These are phyloP conservation scores for Chytridium lagenaria DNA, from an alignment of 371 early-diverging fungal species.

Conservation along the genomic window DNA sequence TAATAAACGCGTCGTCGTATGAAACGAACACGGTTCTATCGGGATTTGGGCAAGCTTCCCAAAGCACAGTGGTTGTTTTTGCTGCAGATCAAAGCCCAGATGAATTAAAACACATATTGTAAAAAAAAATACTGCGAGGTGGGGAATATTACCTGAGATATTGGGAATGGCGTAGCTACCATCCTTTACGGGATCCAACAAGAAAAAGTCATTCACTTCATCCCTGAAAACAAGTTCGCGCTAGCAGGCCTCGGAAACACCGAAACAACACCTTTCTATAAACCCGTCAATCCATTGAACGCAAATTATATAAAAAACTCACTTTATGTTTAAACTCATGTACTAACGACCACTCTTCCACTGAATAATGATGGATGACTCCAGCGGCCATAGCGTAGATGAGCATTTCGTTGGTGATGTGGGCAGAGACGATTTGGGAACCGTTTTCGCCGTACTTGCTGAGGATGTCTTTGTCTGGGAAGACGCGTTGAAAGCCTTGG, in stretches of 20 bases:
- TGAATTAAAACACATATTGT: too few species aligned
- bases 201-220: conserved; percentile 42
- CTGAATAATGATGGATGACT: conserved; percentile 38
- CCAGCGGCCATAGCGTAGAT: conserved; percentile 50
- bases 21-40: conserved; percentile 45
- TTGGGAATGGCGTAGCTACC: conserved; percentile 38
- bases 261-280: conserved; percentile 30
- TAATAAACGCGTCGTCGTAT: conserved; percentile 51
- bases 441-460: conserved; percentile 15
- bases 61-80: conserved; percentile 48
- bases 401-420: conserved; percentile 50
- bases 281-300: too few species aligned
- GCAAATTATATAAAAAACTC: too few species aligned
- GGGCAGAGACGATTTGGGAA: conserved; percentile 39
- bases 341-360: conserved; percentile 49
- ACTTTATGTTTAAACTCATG: conserved; percentile 48
- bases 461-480: conserved; percentile 29
- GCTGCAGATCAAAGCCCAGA: conserved; percentile 31
- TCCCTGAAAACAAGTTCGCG: conserved; percentile 47
- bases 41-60: conserved; percentile 45
- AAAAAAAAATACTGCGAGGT: too few species aligned
- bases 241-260: conserved; percentile 42
- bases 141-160: too few species aligned
- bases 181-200: conserved; percentile 43
- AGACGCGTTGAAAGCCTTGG: conserved; percentile 25